phyloP scores from a whole-genome alignment of 306 rosid genomes.

The Gillenia trifoliata region DNA sequence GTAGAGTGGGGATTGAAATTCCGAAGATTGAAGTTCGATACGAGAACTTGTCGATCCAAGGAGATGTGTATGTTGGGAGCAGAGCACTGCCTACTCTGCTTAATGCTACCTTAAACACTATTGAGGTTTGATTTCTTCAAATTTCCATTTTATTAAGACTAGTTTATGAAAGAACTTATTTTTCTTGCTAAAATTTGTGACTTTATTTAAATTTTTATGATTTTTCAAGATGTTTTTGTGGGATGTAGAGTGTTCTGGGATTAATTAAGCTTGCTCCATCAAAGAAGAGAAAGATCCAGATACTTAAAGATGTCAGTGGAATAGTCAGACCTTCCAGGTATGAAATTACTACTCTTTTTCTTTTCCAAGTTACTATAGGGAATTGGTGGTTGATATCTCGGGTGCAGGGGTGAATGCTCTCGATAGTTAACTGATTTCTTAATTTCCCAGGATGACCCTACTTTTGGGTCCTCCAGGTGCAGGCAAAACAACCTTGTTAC shows the following conservation, averaged over 20 bases:
- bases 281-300: constrained; percentile 54
- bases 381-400: neutral
- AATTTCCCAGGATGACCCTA: constrained; percentile 53
- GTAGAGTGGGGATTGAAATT: constrained; percentile 69
- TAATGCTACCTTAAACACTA: constrained; percentile 51
- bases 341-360: neutral
- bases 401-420: neutral
- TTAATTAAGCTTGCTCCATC: constrained; percentile 49
- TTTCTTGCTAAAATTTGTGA: neutral
- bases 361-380: too few relatives aligned
- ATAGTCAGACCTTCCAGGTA: constrained; percentile 65
- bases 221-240: neutral
- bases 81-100: constrained; percentile 79
- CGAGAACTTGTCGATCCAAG: constrained; percentile 58
- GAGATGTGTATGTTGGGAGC: constrained; percentile 73
- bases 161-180: neutral
- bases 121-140: constrained; percentile 43
- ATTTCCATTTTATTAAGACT: neutral
- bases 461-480: constrained; percentile 89
- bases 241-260: constrained; percentile 39
- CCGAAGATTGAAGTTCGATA: constrained; percentile 78
- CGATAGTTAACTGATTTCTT: neutral
- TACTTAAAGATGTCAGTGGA: constrained; percentile 71
- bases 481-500: constrained; percentile 73
- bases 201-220: neutral